Evolutionary conservation across 1,284 basidiomycete genomes (phyloP), one percentile per base, ranked within the genome.

Genomic region (Pseudozyma thailandica): DNA sequence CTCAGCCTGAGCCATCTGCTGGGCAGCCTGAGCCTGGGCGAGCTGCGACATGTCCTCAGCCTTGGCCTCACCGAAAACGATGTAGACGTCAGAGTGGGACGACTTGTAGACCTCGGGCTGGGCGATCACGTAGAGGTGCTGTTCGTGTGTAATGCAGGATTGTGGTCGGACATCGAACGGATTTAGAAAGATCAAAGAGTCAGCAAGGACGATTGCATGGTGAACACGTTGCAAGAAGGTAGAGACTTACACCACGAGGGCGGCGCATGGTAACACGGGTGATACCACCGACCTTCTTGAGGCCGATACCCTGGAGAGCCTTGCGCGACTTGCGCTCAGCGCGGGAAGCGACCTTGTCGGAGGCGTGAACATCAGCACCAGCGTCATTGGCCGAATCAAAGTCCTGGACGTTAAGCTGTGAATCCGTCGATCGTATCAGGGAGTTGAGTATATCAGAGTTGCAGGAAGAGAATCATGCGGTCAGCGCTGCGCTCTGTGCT

Each of bases 61-160:
- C 90, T 92, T 96, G 75, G 93, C 94, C 87, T 98, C 95, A 77
- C 95, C 95, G 79, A 98, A 98, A 73, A 98, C 93, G 83, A 98
- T 93, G 88, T 98, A 98, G 85, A 91, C 93, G 85, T 98, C 96
- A 81, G 92, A 94, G 85, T 92, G 92, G 50, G 92, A 90, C 50
- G 93, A 94, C 87, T 97, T 98, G 90, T 93, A 98, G 52, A 98
- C 95, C 77, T 98, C 95, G 51, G 96, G 95, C 61, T 91, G 87
- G 65, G 92, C 89, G 78, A 98, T 89, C 70, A 98, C 94, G 84
- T 97, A 92, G 65, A 98, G 89, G 72, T 94, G 87, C 91, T 93
- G 56, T 61, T 23, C 8, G 12, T 31, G 30, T 31, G 30, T 15
- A 31, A 31, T 31, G 30, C 30, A 13, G 12, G 31, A 25, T 8